A percentile compares a stretch with the other conserved stretches of the same genome.
phyloP scores from a whole-genome alignment of 305 asterid species.

The Euphrasia arctica region DNA sequence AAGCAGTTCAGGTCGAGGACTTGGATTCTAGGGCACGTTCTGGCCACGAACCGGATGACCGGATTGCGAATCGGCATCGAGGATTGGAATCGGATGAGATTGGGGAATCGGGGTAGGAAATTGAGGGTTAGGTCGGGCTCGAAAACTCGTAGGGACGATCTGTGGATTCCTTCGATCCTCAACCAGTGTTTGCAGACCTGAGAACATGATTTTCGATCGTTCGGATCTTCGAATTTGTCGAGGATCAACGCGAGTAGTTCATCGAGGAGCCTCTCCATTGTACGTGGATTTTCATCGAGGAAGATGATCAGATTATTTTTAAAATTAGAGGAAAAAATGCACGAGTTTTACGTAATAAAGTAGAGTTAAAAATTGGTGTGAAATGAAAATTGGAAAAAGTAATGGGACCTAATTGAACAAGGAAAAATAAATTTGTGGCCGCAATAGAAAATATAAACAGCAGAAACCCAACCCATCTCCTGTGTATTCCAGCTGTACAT shows the following conservation, averaged over 20 bases:
- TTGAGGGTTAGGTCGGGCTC: slow-evolving; percentile 23
- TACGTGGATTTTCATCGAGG: too few relatives aligned
- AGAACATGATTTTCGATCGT: slow-evolving; percentile 31
- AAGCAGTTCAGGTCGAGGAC: slow-evolving; percentile 23
- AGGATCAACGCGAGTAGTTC: slow-evolving; percentile 27
- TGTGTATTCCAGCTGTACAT: slow-evolving; percentile 33
- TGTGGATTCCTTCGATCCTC: slow-evolving; percentile 26
- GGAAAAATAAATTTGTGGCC: slow-evolving; percentile 19
- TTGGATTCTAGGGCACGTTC: slow-evolving; percentile 31
- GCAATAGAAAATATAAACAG: slow-evolving; percentile 23
- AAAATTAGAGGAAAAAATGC: too few relatives aligned
- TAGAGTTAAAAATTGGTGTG: neutral
- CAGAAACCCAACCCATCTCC: slow-evolving; percentile 33
- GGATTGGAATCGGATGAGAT: slow-evolving; percentile 24
- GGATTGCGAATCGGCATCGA: slow-evolving; percentile 23
- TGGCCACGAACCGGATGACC: slow-evolving; percentile 24
- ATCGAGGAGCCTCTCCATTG: slow-evolving; percentile 30
- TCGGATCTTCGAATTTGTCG: slow-evolving; percentile 14
- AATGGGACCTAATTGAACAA: slow-evolving; percentile 8
- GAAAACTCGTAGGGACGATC: slow-evolving; percentile 24
- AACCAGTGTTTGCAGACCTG: slow-evolving; percentile 31
- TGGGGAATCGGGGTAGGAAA: slow-evolving; percentile 35
- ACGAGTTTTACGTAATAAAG: too few relatives aligned
- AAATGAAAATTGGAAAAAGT: slow-evolving; percentile 17
- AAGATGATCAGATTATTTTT: too few relatives aligned